A percentile compares a stretch with the other conserved stretches of the same genome.
Conservation (phyloP, 1,284 basidiomycete genomes). For the Microbotryum lychnidis-dioicae region DNA sequence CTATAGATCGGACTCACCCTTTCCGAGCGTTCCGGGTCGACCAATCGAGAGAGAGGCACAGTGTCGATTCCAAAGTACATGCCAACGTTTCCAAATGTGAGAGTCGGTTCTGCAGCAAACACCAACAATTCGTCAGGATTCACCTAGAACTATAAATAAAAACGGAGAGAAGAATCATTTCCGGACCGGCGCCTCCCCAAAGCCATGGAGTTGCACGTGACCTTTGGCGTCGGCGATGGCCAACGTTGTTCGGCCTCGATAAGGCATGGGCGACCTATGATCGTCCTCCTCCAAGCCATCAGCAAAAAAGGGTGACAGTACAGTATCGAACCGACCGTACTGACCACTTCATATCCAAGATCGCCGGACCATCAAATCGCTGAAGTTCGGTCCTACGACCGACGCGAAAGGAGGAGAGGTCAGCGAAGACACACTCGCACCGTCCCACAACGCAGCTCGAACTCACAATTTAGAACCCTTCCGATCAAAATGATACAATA, state of each 20-base stretch:
- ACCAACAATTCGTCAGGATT: not conserved
- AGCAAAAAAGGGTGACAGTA: too few relatives aligned
- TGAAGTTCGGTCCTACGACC: constrained; percentile 55
- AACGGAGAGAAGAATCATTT: not conserved
- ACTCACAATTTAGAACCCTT: too few relatives aligned
- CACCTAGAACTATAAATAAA: not conserved
- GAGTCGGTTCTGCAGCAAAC: constrained; percentile 45
- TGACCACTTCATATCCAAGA: constrained; percentile 90
- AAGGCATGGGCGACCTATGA: constrained; percentile 15
- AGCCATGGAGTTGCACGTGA: constrained; percentile 55
- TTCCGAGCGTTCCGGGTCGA: constrained; percentile 50
- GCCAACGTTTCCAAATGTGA: constrained; percentile 47
- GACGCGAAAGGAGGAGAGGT: not conserved
- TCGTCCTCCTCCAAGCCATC: not conserved
- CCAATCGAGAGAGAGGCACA: constrained; percentile 85
- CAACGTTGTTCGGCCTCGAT: constrained; percentile 39
- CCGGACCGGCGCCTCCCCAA: constrained; percentile 34
- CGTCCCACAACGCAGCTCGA: too few relatives aligned
- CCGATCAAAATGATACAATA: constrained; percentile 53
- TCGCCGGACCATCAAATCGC: constrained; percentile 63
- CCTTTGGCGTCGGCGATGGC: constrained; percentile 79
- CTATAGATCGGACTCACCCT: not conserved
- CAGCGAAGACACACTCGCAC: not conserved
- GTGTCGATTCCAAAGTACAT: constrained; percentile 52
- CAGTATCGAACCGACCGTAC: constrained; percentile 6